Conservation (phyloP, 441 rosid genomes). For the Gossypium armourianum region DNA sequence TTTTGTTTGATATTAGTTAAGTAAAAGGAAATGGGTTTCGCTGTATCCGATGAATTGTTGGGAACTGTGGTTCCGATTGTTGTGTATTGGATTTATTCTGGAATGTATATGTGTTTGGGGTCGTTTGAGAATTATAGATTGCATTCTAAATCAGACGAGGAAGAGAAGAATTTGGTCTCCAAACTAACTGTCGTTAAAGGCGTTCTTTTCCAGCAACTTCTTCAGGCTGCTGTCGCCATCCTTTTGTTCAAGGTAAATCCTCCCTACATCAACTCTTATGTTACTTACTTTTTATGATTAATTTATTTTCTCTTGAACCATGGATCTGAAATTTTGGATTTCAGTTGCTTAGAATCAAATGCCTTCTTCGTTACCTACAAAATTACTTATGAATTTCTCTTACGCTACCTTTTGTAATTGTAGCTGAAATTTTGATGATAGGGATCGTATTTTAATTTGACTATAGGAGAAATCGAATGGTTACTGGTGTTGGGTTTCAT, state of each 20-base stretch:
- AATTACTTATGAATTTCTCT: too few relatives aligned
- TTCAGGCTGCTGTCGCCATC: conserved; percentile 76
- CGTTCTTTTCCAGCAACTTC: conserved; percentile 62
- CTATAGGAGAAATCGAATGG: neutral
- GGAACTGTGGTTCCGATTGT: conserved; percentile 66
- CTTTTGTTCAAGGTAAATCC: conserved; percentile 50
- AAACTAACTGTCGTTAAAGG: conserved; percentile 55
- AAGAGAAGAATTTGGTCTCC: conserved; percentile 69
- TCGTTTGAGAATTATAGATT: conserved; percentile 51
- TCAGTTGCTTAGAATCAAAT: too few relatives aligned
- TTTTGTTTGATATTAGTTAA: conserved; percentile 37
- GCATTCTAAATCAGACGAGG: conserved; percentile 61
- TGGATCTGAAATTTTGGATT: neutral
- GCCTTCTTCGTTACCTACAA: too few relatives aligned
- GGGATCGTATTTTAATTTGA: neutral
- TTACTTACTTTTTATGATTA: neutral
- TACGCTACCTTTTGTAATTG: too few relatives aligned
- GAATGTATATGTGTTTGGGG: conserved; percentile 47
- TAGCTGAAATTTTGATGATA: neutral
- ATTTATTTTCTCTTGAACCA: neutral
- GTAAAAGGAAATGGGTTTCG: conserved; percentile 6
- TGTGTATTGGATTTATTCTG: conserved; percentile 69
- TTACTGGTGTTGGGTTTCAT: neutral
- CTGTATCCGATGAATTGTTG: conserved; percentile 21
- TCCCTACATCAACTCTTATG: neutral